Evolutionary conservation across 352 stramenopile species (phyloP), one percentile per base, ranked within the genome.

Genomic region (Pythium rhizo-oryzae): DNA sequence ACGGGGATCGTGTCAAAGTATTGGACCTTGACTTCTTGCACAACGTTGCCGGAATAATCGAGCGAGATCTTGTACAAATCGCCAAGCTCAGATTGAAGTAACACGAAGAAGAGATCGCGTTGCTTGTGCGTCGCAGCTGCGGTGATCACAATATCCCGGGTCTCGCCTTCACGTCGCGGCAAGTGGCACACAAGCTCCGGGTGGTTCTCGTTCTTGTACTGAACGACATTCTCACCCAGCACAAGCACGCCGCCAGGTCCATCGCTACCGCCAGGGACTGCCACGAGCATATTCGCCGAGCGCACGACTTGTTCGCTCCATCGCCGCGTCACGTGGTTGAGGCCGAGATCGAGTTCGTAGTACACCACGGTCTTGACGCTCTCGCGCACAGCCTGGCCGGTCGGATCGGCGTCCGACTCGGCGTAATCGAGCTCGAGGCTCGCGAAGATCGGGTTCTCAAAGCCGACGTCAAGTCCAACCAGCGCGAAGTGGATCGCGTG

Each of bases 371-470:
- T 91, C 80, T 99, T 99, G 18, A 97, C 88, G 0, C 89, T 88
- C 56, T 86, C 70, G 8, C 80, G 74, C 2, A 76, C 79, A 0
- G 77, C 84, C 50, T 81, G 79, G 56, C 92, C 74, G 68, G 74
- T 92, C 52, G 91, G 78, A 83, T 97, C 82, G 0, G 84, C 78
- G 44, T 98, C 95, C 12, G 85, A 73, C 5, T 96, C 90, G 4
- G 85, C 81, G 74, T 99, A 99, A 69, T 99, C 94, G 15, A 99
- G 76, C 81, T 99, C 97, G n/a, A 99, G 70, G 52, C 74, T 92
- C 13, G 97, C 98, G 77, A 99, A 99, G 53, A 99, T 98, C 12
- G 98, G 98, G 82, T 99, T 99, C 64, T 99, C 98, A 74, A 99
- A 99, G 41, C 97, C 98, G 16, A 99, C 98, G 71, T 99, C 97